Base-by-base conservation (phyloP, 2,329 filamentous ascomycete genomes). In the Pleomassaria siparia region DNA sequence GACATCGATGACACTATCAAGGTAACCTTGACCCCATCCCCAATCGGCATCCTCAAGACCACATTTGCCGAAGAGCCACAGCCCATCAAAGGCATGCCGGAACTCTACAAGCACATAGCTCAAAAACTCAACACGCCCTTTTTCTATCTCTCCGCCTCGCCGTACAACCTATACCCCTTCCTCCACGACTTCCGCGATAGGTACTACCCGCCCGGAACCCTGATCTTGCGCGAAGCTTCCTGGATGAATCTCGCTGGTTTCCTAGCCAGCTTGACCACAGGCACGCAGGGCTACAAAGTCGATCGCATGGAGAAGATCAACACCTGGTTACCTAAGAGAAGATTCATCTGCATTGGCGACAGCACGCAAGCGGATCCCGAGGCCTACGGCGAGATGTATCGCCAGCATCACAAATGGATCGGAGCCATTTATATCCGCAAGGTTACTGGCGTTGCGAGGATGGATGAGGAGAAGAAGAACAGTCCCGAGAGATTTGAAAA, bases 1-100 rank as follows among this genome's bases (percentile, higher is more conserved):
- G 92, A 97, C 61, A 83, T 97, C 56, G 94, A 97, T 65, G 92
- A 97, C 71, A 96, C 91, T 0, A 95, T 97, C 76, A 96, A 97
- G 72, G 76, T 91, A 56, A 96, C 92, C 0, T 79, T 88, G 68
- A 96, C 92, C 0, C 83, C 85, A 35, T 86, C 89, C 41, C 85
- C 90, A 0, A 79, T 87, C 7, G 89, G 90, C 2, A 92, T 96
- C 60, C 76, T 97, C 4, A 80, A 83, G 39, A 86, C 87, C 43
- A 97, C 92, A 0, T 96, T 97, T 62, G 82, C 88, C 39, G 87
- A 91, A 42, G 76, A 83, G 13, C 86, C 91, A 0, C 75, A 79
- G 12, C 83, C 89, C 0, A 83, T 92, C 12, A 62, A 78, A 0
- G 90, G 89, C 40, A 96, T 96, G 90, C 88, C 91, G 0, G 85